Evolutionary conservation across 1,284 basidiomycete genomes (phyloP).

Genomic region (Pascua sp.): DNA sequence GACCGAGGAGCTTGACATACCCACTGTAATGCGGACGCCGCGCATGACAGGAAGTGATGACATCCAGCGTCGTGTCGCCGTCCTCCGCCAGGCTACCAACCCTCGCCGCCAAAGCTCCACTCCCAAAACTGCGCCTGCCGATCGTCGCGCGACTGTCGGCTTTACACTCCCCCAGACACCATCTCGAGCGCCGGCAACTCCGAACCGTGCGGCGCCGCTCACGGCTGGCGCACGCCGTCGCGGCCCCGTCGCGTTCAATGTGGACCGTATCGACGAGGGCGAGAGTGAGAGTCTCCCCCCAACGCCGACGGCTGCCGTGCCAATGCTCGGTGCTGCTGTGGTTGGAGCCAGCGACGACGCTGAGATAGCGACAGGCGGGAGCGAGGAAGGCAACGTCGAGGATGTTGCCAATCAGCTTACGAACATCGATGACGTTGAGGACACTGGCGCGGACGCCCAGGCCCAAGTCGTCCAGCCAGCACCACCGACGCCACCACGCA

Average conservation of each 20-base stretch:
- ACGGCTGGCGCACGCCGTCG: not conserved
- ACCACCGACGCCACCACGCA: constrained; percentile 1
- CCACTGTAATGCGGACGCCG: too few relatives aligned
- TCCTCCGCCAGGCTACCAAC: constrained; percentile 14
- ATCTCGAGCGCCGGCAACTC: not conserved
- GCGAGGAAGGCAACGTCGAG: not conserved
- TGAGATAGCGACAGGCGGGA: not conserved
- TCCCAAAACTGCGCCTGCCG: not conserved
- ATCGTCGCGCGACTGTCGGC: constrained; percentile 32
- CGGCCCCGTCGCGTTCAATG: not conserved
- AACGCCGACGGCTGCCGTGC: not conserved
- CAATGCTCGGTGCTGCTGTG: not conserved
- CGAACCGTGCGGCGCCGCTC: not conserved
- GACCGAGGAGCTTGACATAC: too few relatives aligned
- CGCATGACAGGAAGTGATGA: constrained; percentile 17
- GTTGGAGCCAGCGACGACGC: constrained; percentile 1
- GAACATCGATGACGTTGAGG: not conserved
- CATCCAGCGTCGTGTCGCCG: constrained; percentile 29
- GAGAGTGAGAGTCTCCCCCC: constrained; percentile 9
- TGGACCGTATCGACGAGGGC: constrained; percentile 8
- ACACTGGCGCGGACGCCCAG: too few relatives aligned
- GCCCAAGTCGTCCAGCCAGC: not conserved
- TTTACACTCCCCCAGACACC: constrained; percentile 36
- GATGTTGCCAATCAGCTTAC: not conserved
- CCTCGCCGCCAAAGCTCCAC: not conserved